phyloP scores from a whole-genome alignment of 441 rosid species.

The Pelargonium fulgidum region DNA sequence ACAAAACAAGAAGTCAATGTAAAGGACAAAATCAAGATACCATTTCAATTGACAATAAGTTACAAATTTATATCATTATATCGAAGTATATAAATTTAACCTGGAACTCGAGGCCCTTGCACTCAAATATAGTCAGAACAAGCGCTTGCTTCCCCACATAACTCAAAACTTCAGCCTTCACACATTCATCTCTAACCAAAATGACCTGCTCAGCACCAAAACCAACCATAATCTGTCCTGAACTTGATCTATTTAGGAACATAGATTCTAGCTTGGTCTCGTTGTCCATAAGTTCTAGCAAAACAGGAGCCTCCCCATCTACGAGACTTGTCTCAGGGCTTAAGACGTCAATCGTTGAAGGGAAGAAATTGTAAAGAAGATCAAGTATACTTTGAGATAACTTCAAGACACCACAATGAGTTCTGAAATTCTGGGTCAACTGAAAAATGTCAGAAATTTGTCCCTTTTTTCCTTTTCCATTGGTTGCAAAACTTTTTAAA shows the following conservation, averaged over 20 bases:
- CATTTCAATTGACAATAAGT: too few species aligned
- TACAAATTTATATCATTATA: too few species aligned
- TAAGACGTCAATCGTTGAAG: conserved; percentile 11
- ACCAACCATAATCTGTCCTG: conserved; percentile 7
- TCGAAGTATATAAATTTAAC: too few species aligned
- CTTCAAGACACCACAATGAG: conserved; percentile 18
- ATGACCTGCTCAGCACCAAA: conserved; percentile 19
- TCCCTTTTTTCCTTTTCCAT: background rate
- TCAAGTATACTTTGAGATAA: conserved; percentile 15
- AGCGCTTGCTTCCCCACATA: conserved; percentile 17
- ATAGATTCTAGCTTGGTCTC: conserved; percentile 6
- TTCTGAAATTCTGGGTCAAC: conserved; percentile 16
- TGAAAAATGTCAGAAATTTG: background rate
- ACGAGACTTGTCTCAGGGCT: conserved; percentile 15
- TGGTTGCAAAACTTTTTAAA: background rate
- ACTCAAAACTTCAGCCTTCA: conserved; percentile 8
- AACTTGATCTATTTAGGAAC: background rate
- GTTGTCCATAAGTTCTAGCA: background rate
- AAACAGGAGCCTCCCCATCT: conserved; percentile 13
- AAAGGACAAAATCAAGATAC: background rate
- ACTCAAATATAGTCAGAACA: conserved; percentile 19
- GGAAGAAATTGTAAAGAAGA: conserved; percentile 20
- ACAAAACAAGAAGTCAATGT: too few species aligned
- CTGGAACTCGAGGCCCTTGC: conserved; percentile 25
- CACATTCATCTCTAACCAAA: conserved; percentile 21